Evolutionary conservation across 1,139 yeast species (phyloP).

Genomic region (Magnusiomyces fungicola): DNA sequence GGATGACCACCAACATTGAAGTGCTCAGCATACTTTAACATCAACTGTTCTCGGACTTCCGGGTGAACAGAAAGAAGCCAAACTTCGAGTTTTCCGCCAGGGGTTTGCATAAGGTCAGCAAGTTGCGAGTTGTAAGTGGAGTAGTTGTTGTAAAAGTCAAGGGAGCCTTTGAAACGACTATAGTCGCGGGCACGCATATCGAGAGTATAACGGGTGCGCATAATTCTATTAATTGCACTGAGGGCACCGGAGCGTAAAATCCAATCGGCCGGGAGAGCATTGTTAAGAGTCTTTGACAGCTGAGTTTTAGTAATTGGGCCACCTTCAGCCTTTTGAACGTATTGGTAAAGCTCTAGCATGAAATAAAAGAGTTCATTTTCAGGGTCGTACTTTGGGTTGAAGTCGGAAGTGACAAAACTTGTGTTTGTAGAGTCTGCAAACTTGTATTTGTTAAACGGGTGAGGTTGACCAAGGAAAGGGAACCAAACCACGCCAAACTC

Average conservation of each 20-base stretch:
- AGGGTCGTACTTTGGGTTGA: constrained; percentile 3
- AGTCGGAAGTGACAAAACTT: neutral
- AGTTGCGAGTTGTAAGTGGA: neutral
- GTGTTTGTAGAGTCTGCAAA: constrained; percentile 1
- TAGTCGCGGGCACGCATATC: constrained; percentile 8
- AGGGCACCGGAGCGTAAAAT: constrained; percentile 2
- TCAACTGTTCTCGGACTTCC: constrained; percentile 4
- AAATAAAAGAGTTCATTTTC: constrained; percentile 5
- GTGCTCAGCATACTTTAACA: constrained; percentile 6
- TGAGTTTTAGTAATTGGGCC: constrained; percentile 3
- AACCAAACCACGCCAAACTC: constrained; percentile 16
- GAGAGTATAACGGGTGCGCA: constrained; percentile 3
- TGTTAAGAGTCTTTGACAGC: neutral
- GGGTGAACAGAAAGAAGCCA: constrained; percentile 6
- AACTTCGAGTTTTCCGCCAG: constrained; percentile 2
- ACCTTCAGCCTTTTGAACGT: neutral
- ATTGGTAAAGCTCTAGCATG: constrained; percentile 2
- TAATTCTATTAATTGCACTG: neutral
- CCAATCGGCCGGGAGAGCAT: constrained; percentile 3
- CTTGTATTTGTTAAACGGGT: constrained; percentile 6
- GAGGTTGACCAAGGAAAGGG: constrained; percentile 20
- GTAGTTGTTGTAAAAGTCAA: constrained; percentile 4
- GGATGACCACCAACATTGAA: constrained; percentile 5
- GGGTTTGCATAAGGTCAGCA: neutral
- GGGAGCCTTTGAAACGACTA: constrained; percentile 1